Evolutionary conservation across 225 moss, liverwort and hornwort genomes (phyloP), one percentile per base, ranked within the genome.

Genomic region (Polytrichum formosum): DNA sequence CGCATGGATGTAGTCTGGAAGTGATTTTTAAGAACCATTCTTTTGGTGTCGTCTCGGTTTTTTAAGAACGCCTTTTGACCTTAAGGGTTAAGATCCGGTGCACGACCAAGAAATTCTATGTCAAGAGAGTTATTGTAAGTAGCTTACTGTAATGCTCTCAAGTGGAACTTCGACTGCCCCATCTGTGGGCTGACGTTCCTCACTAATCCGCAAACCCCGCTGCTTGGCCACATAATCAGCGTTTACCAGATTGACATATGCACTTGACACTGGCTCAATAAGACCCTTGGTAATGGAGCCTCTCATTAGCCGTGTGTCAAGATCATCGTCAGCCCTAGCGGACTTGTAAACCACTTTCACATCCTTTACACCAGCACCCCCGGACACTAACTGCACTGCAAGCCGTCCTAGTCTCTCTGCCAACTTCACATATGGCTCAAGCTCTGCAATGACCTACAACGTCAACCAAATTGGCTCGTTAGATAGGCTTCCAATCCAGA

Each of bases 201-300:
- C 96, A 53, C 89, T 97, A 28, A 97, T 88, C 46, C 91, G 89
- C 79, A 97, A 72, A 13, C 96, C 96, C 20, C 96, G 85, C 68
- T 94, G 90, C 84, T 91, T 97, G 35, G 96, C 90, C 5, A 94
- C 77, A 28, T 85, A 97, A 70, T 97, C 96, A 6, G 96, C 96
- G 27, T 97, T 97, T 53, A 97, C 96, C 7, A 97, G 82, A 70
- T 97, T 97, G 61, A 97, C 87, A 71, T 93, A 93, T n/a, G 96
- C 87, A 67, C 86, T 92, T n/a, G 96, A 97, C 31, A 97, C 96
- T 7, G 96, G 94, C 84, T 97, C 96, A 67, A 97, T 89, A 65
- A 97, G 80, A 8, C 96, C 96, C 82, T 97, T 97, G 3, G 82
- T 90, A 53, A 97, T 97, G 93, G 94, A 93, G 59, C 93, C 96